These are phyloP conservation scores for Quillaja saponaria DNA, from an alignment of 306 rosid species.

Conservation along the genomic window DNA sequence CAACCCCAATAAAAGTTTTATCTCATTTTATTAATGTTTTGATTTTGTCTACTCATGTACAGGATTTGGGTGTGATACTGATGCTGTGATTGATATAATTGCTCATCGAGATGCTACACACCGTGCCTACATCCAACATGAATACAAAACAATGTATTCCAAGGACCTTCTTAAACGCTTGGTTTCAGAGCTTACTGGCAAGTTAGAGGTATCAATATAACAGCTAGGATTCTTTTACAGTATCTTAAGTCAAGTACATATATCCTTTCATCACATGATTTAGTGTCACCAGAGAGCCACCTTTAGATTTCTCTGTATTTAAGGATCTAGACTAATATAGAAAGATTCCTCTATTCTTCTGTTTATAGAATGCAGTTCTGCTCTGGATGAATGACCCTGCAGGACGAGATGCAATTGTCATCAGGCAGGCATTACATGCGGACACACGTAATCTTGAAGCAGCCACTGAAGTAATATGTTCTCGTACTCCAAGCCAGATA, in stretches of 20 bases:
- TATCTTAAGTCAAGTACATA: not conserved
- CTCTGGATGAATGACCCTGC: slow-evolving; percentile 87
- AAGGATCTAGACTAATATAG: not conserved
- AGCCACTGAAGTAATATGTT: slow-evolving; percentile 80
- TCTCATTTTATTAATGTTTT: not conserved
- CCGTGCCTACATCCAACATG: slow-evolving; percentile 68
- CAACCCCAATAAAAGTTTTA: not conserved
- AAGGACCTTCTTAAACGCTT: slow-evolving; percentile 70
- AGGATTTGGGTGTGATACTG: slow-evolving; percentile 81
- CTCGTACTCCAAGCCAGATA: slow-evolving; percentile 69
- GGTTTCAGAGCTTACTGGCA: slow-evolving; percentile 64
- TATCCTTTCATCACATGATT: not conserved
- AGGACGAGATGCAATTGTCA: slow-evolving; percentile 60
- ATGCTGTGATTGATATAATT: slow-evolving; percentile 64
- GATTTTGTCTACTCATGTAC: not conserved
- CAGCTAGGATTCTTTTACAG: not conserved
- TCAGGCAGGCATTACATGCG: slow-evolving; percentile 40
- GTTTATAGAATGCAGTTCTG: slow-evolving; percentile 54
- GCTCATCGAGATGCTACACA: slow-evolving; percentile 71
- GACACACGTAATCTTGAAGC: slow-evolving; percentile 45
- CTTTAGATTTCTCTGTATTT: not conserved
- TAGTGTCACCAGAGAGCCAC: not conserved
- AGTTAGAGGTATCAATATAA: slow-evolving; percentile 54
- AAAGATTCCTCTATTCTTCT: slow-evolving; percentile 1
- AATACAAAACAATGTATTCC: slow-evolving; percentile 54